Evolutionary conservation across 345 rosid genomes (phyloP).

Genomic region (Fremontodendron californicum): DNA sequence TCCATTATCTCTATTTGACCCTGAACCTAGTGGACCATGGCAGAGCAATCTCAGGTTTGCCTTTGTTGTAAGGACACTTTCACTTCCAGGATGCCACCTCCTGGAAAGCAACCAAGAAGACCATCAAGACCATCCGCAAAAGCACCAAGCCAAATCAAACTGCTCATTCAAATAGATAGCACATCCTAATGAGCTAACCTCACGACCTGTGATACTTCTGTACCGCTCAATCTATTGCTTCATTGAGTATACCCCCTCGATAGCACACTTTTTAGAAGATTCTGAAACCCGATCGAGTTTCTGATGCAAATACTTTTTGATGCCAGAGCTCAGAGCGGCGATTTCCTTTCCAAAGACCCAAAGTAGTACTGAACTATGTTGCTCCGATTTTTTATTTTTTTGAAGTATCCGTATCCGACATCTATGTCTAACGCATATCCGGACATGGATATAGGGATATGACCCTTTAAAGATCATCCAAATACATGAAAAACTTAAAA

Average conservation of each 20-base stretch:
- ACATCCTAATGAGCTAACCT: slow-evolving; percentile 63
- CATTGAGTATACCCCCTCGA: too few relatives aligned
- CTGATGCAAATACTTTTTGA: slow-evolving; percentile 65
- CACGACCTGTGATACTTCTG: slow-evolving; percentile 65
- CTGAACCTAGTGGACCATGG: slow-evolving; percentile 81
- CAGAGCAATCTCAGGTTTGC: slow-evolving; percentile 68
- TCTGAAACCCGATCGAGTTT: slow-evolving; percentile 31
- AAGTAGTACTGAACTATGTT: slow-evolving; percentile 86
- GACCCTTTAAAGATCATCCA: too few relatives aligned
- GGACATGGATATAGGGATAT: too few relatives aligned
- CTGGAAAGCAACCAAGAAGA: slow-evolving; percentile 48
- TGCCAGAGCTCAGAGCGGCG: slow-evolving; percentile 85
- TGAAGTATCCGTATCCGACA: too few relatives aligned
- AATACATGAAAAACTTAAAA: too few relatives aligned
- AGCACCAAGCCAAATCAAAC: slow-evolving; percentile 79
- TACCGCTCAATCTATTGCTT: slow-evolving; percentile 62
- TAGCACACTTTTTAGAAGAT: slow-evolving; percentile 44
- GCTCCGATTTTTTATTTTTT: too few relatives aligned
- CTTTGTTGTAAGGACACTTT: slow-evolving; percentile 94
- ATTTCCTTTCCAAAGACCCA: slow-evolving; percentile 83
- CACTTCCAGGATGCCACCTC: slow-evolving; percentile 79
- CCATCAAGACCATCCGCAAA: slow-evolving; percentile 91
- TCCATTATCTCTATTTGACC: slow-evolving; percentile 95
- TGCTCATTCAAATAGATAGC: slow-evolving; percentile 60
- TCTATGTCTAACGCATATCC: too few relatives aligned